phyloP scores from a whole-genome alignment of 1,284 basidiomycete species.

The Somion occarium region DNA sequence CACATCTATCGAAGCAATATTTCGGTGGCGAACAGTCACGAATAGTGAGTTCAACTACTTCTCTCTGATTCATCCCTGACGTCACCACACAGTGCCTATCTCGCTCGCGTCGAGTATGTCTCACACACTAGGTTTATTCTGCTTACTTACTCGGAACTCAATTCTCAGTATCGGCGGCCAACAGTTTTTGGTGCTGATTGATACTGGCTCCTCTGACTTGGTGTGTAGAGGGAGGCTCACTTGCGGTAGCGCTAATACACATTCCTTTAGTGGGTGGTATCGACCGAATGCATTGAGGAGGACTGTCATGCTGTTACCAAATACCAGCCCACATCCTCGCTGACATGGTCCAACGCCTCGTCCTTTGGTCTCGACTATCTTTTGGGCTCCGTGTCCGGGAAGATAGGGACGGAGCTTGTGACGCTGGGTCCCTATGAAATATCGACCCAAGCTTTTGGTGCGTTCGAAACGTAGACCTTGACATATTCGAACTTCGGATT shows the following conservation, averaged over 20 bases:
- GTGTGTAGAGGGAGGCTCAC: constrained; percentile 19
- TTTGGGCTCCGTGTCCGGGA: constrained; percentile 41
- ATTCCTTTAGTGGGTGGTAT: constrained; percentile 31
- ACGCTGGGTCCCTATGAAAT: constrained; percentile 39
- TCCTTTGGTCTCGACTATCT: constrained; percentile 43
- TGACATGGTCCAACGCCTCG: constrained; percentile 25
- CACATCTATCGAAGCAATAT: constrained; percentile 19
- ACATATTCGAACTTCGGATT: too few species aligned
- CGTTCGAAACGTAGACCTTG: constrained; percentile 10
- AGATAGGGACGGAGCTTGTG: constrained; percentile 39
- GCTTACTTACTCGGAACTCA: constrained; percentile 1
- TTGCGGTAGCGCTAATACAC: not conserved
- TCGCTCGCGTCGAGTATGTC: constrained; percentile 32
- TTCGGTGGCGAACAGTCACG: constrained; percentile 28
- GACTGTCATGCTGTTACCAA: constrained; percentile 30
- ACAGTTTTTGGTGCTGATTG: constrained; percentile 47
- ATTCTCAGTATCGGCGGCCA: constrained; percentile 38
- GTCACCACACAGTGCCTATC: constrained; percentile 33
- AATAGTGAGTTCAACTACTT: constrained; percentile 29
- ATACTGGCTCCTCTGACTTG: constrained; percentile 55
- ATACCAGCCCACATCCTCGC: constrained; percentile 28
- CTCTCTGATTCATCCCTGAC: constrained; percentile 5
- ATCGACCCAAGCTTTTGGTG: constrained; percentile 38
- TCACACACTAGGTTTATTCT: constrained; percentile 7
- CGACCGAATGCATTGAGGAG: constrained; percentile 27